These are phyloP conservation scores for Hypoxylon perforatum DNA, from an alignment of 495 filamentous ascomycete species.

Conservation along the genomic window DNA sequence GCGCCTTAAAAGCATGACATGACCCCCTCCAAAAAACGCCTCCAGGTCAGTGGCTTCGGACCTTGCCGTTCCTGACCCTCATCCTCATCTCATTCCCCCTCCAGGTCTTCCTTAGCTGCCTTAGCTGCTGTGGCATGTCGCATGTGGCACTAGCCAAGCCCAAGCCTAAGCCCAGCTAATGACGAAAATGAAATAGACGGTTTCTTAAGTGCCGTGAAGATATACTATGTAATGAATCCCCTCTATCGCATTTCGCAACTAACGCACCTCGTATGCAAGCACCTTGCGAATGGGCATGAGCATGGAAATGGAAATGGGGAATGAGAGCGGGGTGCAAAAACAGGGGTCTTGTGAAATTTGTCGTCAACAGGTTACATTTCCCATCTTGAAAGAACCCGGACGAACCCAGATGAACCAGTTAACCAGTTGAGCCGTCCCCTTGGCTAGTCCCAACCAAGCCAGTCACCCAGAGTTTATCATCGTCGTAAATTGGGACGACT, in stretches of 20 bases:
- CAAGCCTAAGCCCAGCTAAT: slow-evolving; percentile 20
- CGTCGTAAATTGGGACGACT: slow-evolving; percentile 11
- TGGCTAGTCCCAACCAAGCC: slow-evolving; percentile 26
- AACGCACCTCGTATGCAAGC: slow-evolving; percentile 16
- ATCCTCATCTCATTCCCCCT: background rate
- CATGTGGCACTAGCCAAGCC: slow-evolving; percentile 20
- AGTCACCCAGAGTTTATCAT: too few relatives aligned
- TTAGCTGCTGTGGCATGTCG: slow-evolving; percentile 9
- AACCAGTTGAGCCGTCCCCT: too few relatives aligned
- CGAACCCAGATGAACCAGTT: slow-evolving; percentile 27
- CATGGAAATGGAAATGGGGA: too few relatives aligned
- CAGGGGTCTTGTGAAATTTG: slow-evolving; percentile 23
- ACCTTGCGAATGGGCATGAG: slow-evolving; percentile 6
- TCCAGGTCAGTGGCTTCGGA: slow-evolving; percentile 40
- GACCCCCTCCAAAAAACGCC: slow-evolving; percentile 5
- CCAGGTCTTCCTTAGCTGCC: too few relatives aligned
- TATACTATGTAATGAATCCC: too few relatives aligned
- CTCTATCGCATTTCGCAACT: too few relatives aligned
- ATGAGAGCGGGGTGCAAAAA: slow-evolving; percentile 20
- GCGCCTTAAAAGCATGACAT: slow-evolving; percentile 33
- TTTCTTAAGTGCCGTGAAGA: slow-evolving; percentile 13
- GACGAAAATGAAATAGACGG: slow-evolving; percentile 34
- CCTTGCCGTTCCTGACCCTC: slow-evolving; percentile 26
- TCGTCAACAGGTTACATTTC: slow-evolving; percentile 26
- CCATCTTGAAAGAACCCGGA: slow-evolving; percentile 19